phyloP scores from a whole-genome alignment of 2,329 filamentous ascomycete species.

The Fusarium setosum region DNA sequence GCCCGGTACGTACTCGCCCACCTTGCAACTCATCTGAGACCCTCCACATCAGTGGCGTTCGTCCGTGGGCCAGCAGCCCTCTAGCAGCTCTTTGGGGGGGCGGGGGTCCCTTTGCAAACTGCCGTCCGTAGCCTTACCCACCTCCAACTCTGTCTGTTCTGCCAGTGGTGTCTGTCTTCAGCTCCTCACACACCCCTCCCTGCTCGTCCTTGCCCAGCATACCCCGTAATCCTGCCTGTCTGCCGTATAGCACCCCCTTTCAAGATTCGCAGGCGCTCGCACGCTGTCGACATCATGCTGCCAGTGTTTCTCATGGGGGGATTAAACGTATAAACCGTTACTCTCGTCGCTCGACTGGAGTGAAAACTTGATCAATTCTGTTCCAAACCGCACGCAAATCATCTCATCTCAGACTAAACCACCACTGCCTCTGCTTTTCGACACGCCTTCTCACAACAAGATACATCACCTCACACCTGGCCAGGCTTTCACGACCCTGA shows the following conservation, averaged over 20 bases:
- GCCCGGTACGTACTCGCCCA: constrained; percentile 35
- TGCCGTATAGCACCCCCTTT: constrained; percentile 38
- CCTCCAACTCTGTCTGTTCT: constrained; percentile 31
- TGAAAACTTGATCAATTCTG: constrained; percentile 3
- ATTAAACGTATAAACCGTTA: constrained; percentile 38
- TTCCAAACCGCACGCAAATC: constrained; percentile 12
- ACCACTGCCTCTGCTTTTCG: constrained; percentile 1
- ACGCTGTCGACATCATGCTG: constrained; percentile 33
- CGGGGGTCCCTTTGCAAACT: constrained; percentile 45
- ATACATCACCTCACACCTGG: constrained; percentile 8
- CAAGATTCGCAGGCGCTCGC: constrained; percentile 33
- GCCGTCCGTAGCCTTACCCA: constrained; percentile 47
- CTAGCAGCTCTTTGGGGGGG: constrained; percentile 16
- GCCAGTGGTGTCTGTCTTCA: constrained; percentile 16
- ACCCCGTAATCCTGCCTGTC: constrained; percentile 36
- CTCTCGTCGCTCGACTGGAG: constrained; percentile 20
- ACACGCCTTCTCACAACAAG: constrained; percentile 8
- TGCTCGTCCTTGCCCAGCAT: constrained; percentile 20
- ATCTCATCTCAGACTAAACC: neutral
- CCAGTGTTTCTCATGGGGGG: constrained; percentile 10
- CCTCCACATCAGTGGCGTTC: constrained; percentile 47
- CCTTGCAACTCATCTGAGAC: constrained; percentile 44
- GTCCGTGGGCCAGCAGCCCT: constrained; percentile 27
- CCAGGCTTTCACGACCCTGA: constrained; percentile 1
- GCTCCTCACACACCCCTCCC: constrained; percentile 34